Conservation (phyloP, 345 rosid species). For the Ceriops decandra region DNA sequence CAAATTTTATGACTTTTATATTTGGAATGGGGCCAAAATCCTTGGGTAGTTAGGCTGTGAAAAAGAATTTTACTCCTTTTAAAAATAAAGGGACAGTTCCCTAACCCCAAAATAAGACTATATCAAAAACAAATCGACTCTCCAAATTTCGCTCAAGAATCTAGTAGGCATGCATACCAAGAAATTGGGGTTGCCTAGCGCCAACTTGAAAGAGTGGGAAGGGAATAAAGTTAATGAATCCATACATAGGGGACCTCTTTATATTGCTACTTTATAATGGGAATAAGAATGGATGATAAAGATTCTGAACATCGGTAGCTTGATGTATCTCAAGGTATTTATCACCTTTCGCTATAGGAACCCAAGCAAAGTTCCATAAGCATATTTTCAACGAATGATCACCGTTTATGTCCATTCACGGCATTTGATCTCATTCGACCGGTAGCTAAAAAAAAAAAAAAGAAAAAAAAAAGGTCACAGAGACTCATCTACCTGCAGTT, state of each 20-base stretch:
- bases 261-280: not conserved
- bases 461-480: too few species aligned
- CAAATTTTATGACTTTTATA: not conserved
- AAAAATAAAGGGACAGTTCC: too few species aligned
- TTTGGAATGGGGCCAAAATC: too few species aligned
- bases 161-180: too few species aligned
- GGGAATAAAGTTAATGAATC: conserved; percentile 9
- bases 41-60: too few species aligned
- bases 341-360: not conserved
- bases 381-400: conserved; percentile 15
- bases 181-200: not conserved
- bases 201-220: conserved; percentile 28
- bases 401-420: not conserved
- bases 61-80: too few species aligned
- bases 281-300: conserved; percentile 15
- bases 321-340: conserved; percentile 4
- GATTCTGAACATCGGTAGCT: conserved; percentile 19
- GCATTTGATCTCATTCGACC: not conserved
- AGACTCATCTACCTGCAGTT: too few species aligned
- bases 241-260: not conserved
- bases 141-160: too few species aligned
- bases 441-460: not conserved
- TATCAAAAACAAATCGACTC: too few species aligned
- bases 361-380: not conserved
- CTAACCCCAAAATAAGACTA: too few species aligned